These are phyloP conservation scores for Arthrobotrys sinensis DNA, from an alignment of 2,329 filamentous ascomycete species.

Conservation along the genomic window DNA sequence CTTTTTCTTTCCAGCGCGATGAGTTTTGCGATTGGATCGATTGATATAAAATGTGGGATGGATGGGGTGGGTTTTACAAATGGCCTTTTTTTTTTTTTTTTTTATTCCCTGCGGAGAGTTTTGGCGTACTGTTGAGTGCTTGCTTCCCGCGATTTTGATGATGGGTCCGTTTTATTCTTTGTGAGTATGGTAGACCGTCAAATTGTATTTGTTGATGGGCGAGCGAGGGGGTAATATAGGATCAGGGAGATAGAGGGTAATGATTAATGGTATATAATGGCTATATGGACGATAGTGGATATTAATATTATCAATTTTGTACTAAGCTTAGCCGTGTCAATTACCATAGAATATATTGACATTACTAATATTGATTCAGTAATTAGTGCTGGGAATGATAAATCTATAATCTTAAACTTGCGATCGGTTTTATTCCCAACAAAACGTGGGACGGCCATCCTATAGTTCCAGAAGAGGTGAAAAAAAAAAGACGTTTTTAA, in stretches of 20 bases:
- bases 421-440: too few relatives aligned
- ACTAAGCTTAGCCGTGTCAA: too few relatives aligned
- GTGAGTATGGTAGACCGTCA: background rate
- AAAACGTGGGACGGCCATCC: too few relatives aligned
- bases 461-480: too few relatives aligned
- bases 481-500: too few relatives aligned
- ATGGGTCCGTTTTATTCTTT: background rate
- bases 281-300: background rate
- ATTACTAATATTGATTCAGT: too few relatives aligned
- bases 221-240: background rate
- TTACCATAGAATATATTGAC: too few relatives aligned
- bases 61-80: background rate
- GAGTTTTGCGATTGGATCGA: background rate
- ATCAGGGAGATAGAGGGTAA: background rate
- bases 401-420: too few relatives aligned
- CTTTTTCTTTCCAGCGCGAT: background rate
- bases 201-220: background rate
- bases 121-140: background rate
- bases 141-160: background rate
- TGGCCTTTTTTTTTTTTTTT: background rate
- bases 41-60: conserved; percentile 3
- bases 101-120: background rate
- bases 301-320: background rate
- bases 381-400: too few relatives aligned
- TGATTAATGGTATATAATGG: conserved; percentile 10